Conservation (phyloP, 805 yeast species). For the Pichia scutulata region DNA sequence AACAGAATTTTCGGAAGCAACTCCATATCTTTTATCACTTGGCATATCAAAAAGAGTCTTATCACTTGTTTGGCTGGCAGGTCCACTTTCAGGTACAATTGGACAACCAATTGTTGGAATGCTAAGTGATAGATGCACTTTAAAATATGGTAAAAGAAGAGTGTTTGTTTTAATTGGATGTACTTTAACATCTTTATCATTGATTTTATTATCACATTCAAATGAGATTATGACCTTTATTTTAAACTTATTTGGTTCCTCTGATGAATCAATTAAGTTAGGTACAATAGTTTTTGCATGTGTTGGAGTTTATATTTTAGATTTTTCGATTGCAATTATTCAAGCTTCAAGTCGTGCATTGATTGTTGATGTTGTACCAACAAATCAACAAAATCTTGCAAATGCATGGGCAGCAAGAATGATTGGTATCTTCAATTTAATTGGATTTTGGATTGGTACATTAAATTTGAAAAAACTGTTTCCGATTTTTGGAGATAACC, state of each 20-base stretch:
- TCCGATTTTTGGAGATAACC: slow-evolving; percentile 39
- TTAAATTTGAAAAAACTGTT: slow-evolving; percentile 33
- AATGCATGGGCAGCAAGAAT: slow-evolving; percentile 64
- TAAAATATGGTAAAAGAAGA: slow-evolving; percentile 42
- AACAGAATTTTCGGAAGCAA: slow-evolving; percentile 56
- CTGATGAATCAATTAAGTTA: slow-evolving; percentile 20
- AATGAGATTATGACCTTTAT: slow-evolving; percentile 32
- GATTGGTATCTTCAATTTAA: slow-evolving; percentile 52
- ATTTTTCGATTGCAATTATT: slow-evolving; percentile 50
- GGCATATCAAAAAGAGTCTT: slow-evolving; percentile 50
- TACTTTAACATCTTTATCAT: slow-evolving; percentile 36
- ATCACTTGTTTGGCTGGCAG: slow-evolving; percentile 60
- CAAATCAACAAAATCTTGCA: slow-evolving; percentile 48
- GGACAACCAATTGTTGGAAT: slow-evolving; percentile 62
- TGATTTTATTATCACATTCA: slow-evolving; percentile 40
- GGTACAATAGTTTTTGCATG: slow-evolving; percentile 44
- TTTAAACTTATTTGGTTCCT: slow-evolving; percentile 14
- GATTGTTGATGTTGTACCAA: slow-evolving; percentile 53
- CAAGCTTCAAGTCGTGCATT: slow-evolving; percentile 57
- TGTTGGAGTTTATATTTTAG: slow-evolving; percentile 43
- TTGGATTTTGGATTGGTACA: slow-evolving; percentile 49
- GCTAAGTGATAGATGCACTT: slow-evolving; percentile 43
- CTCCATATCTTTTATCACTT: slow-evolving; percentile 52
- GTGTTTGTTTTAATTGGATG: slow-evolving; percentile 54
- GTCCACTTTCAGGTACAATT: slow-evolving; percentile 54